These are phyloP conservation scores for Coccomyxa sp. DNA, from an alignment of 139 green algal species.

Conservation along the genomic window DNA sequence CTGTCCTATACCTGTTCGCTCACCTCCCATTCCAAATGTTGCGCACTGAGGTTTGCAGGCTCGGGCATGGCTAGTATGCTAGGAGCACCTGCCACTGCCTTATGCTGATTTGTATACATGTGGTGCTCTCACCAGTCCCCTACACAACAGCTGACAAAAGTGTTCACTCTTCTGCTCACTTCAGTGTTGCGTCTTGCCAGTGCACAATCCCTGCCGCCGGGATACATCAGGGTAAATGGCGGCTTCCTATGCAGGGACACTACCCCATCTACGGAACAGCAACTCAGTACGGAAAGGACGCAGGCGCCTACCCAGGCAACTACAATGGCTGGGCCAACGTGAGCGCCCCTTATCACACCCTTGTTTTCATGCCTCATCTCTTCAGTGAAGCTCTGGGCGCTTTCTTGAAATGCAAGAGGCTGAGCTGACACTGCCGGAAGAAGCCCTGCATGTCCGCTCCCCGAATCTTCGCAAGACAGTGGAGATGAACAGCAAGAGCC, in stretches of 20 bases:
- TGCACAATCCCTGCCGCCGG: background rate
- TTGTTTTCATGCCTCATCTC: background rate
- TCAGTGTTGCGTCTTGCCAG: no score
- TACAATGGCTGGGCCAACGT: background rate
- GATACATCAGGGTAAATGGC: background rate
- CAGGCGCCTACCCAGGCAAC: background rate
- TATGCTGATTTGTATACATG: background rate
- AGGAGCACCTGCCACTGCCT: background rate
- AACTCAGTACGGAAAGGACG: background rate
- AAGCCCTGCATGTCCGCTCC: background rate
- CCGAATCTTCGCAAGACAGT: background rate
- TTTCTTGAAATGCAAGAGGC: background rate
- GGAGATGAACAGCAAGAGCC: background rate
- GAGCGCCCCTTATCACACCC: background rate
- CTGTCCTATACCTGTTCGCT: background rate
- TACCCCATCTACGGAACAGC: background rate
- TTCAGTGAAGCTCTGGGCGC: background rate
- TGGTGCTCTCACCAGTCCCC: no score
- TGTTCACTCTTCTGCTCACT: no score
- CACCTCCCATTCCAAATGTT: background rate
- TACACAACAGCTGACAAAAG: no score
- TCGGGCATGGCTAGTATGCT: background rate
- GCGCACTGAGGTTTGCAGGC: background rate
- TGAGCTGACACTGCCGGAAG: background rate
- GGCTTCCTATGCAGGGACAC: background rate